phyloP scores from a whole-genome alignment of 2,329 filamentous ascomycete genomes.

The Neofusicoccum laricinum region DNA sequence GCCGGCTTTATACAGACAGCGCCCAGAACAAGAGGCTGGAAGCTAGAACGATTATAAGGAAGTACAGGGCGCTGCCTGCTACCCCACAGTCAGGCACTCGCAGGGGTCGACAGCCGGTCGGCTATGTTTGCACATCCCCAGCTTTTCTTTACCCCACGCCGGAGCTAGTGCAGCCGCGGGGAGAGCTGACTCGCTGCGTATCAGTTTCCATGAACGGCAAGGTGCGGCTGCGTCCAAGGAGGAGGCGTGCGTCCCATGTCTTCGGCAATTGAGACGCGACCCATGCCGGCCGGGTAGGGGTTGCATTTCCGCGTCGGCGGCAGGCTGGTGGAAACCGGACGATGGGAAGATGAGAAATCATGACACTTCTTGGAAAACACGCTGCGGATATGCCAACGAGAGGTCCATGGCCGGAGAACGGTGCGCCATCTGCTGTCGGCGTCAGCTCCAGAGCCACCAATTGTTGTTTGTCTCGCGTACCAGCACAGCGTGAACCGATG shows the following conservation, averaged over 20 bases:
- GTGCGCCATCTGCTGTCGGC: no score
- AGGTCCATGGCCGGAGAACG: no score
- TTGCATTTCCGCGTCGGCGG: not conserved
- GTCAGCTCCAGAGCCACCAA: no score
- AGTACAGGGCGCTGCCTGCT: not conserved
- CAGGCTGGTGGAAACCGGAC: no score
- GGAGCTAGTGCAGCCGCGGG: not conserved
- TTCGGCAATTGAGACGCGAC: not conserved
- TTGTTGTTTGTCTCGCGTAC: no score
- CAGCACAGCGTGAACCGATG: no score
- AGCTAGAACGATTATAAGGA: not conserved
- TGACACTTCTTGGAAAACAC: no score
- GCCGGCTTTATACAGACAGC: not conserved
- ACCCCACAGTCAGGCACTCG: not conserved
- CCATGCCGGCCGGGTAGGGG: not conserved
- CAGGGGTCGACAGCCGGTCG: not conserved
- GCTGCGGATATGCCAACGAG: no score
- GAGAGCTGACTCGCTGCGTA: not conserved
- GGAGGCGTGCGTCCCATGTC: not conserved
- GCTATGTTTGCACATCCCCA: not conserved
- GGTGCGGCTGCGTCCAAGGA: not conserved
- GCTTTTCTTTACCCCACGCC: not conserved
- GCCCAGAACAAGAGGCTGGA: not conserved
- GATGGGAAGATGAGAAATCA: no score
- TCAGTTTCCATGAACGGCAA: not conserved